A percentile compares a stretch with the other conserved stretches of the same genome.
phyloP scores from a whole-genome alignment of 768 basidiomycete genomes.

The Termitomyces titanicus region DNA sequence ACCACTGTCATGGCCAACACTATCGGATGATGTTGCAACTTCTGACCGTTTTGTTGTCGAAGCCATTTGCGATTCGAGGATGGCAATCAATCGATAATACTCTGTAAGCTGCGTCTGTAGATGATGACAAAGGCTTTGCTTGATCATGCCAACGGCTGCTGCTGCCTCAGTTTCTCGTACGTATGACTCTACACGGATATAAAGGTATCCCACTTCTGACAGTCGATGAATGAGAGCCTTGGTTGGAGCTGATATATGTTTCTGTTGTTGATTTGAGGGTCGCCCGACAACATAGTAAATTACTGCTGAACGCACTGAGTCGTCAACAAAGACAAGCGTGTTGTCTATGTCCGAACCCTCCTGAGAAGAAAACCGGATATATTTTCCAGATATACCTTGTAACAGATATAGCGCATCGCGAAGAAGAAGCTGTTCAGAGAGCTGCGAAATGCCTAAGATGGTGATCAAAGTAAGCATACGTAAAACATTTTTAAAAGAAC shows the following conservation, averaged over 20 bases:
- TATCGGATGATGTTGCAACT: slow-evolving; percentile 1
- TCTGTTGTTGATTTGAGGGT: slow-evolving; percentile 36
- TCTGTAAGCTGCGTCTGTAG: slow-evolving; percentile 90
- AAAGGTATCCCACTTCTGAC: slow-evolving; percentile 92
- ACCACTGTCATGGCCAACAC: slow-evolving; percentile 17
- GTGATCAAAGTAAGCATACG: not conserved
- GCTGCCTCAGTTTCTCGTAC: slow-evolving; percentile 67
- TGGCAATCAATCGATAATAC: slow-evolving; percentile 90
- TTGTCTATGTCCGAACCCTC: slow-evolving; percentile 49
- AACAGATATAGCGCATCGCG: slow-evolving; percentile 90
- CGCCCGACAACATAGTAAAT: not conserved
- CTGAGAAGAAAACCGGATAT: slow-evolving; percentile 71
- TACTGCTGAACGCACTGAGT: slow-evolving; percentile 43
- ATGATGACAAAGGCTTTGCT: slow-evolving; percentile 95
- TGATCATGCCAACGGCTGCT: slow-evolving; percentile 87
- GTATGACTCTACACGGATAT: slow-evolving; percentile 76
- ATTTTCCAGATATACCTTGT: slow-evolving; percentile 96
- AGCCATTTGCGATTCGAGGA: slow-evolving; percentile 88
- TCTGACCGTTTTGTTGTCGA: slow-evolving; percentile 20
- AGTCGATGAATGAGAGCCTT: slow-evolving; percentile 77
- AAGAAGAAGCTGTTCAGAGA: slow-evolving; percentile 69
- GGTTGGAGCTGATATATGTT: slow-evolving; percentile 65
- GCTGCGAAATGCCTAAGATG: slow-evolving; percentile 48
- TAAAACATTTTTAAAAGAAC: slow-evolving; percentile 1
- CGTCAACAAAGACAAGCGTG: slow-evolving; percentile 62